phyloP scores from a whole-genome alignment of 106 monocot genomes.

The Acanthochlamys bracteata region DNA sequence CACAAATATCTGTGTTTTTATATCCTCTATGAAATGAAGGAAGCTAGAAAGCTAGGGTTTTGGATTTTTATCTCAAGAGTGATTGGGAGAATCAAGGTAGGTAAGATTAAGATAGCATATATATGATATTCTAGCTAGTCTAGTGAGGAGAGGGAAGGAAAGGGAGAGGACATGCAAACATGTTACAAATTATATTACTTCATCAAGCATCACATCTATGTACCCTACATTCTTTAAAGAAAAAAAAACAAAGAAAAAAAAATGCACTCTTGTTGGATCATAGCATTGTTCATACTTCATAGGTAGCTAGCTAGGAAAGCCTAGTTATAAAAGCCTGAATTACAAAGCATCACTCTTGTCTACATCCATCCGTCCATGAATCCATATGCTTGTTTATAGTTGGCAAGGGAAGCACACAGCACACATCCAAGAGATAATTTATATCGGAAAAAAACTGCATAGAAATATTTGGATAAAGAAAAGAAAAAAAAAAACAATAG shows the following conservation, averaged over 20 bases:
- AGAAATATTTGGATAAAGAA: too few relatives aligned
- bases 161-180: background rate
- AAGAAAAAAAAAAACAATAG: background rate
- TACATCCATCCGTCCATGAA: background rate
- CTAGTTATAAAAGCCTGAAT: background rate
- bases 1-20: background rate
- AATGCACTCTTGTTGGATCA: background rate
- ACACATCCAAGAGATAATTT: too few relatives aligned
- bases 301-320: constrained; percentile 1
- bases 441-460: too few relatives aligned
- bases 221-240: constrained; percentile 5
- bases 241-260: too few relatives aligned
- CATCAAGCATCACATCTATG: constrained; percentile 12
- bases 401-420: background rate
- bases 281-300: constrained; percentile 5
- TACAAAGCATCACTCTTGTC: background rate
- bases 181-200: background rate
- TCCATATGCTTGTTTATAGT: background rate
- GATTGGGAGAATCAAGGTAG: constrained; percentile 6
- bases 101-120: too few relatives aligned
- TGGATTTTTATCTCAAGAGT: too few relatives aligned
- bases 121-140: too few relatives aligned
- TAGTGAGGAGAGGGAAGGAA: background rate
- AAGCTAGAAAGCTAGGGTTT: background rate
- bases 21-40: background rate